Base-by-base conservation (phyloP, 179 eudicot species). In the Silene vulgaris region DNA sequence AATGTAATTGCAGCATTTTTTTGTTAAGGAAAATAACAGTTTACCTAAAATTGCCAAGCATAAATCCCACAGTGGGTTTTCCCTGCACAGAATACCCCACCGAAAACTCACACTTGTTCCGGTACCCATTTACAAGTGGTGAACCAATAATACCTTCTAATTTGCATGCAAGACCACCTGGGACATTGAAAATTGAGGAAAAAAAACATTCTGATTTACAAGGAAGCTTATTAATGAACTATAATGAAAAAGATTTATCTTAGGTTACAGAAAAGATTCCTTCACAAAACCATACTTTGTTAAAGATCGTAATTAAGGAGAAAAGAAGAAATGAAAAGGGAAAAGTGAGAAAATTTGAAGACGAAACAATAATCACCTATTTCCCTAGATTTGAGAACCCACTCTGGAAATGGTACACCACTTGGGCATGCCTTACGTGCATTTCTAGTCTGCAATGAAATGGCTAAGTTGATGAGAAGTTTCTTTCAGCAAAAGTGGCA, bases 51-150 rank as follows among this genome's bases (percentile, higher is more conserved):
- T 91, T 94, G 54, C 98, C 98, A 57, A 92, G 97, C 90, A 88
- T 81, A 83, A 94, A 94, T 13, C 98, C 98, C 57, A 89, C 98
- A 20, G 96, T 91, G 69, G 86, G 86, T 80, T 87, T 91, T 8
- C 92, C 97, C 19, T 85, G 91, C 70, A 87, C 76, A 62, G 98
- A 94, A 80, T 86, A 84, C 71, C 97, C 98, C 76, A 90, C 92
- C 45, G 98, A 87, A 82, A 94, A 94, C 79, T 94, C 98, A 72
- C 98, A 94, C 89, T 94, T 94, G 88, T 94, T 94, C 54, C 98
- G 93, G 75, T 94, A 94, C 71, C 97, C 98, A 81, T 89, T 82
- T 64, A 90, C 81, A 65, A 90, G 80, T 5, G 98, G 97, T 43
- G 98, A 94, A 68, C 88, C 96, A 64, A 94, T 72, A 81, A 94